These are phyloP conservation scores for Parmales sp. DNA, from an alignment of 108 stramenopile genomes.

Conservation along the genomic window DNA sequence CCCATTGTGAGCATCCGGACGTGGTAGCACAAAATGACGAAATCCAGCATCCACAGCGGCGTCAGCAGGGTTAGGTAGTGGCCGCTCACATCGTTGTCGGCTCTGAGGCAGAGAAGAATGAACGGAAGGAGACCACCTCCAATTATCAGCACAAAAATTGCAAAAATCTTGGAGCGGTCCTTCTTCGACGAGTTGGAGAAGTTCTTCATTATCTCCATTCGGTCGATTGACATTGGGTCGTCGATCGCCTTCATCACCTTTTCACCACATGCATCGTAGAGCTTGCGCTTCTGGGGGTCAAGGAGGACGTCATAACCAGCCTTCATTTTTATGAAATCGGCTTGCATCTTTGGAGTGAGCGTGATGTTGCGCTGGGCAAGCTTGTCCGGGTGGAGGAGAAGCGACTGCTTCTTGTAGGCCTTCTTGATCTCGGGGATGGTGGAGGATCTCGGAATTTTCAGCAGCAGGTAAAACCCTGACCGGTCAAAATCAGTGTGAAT, in stretches of 20 bases:
- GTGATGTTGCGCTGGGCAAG: conserved; percentile 72
- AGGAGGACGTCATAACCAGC: conserved; percentile 77
- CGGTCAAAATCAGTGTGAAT: no score
- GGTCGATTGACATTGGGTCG: conserved; percentile 71
- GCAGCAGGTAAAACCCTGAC: no score
- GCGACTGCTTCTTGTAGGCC: conserved; percentile 78
- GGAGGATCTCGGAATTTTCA: no score
- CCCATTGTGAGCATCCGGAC: conserved; percentile 64
- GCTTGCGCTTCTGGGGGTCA: conserved; percentile 69
- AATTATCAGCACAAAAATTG: conserved; percentile 62
- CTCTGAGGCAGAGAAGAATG: conserved; percentile 61
- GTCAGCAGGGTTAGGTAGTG: conserved; percentile 56
- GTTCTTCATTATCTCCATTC: conserved; percentile 74
- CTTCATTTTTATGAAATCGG: conserved; percentile 79
- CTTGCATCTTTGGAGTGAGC: conserved; percentile 62
- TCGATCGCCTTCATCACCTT: conserved; percentile 77
- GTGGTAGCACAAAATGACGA: conserved; percentile 60
- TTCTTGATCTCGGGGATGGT: conserved; percentile 74
- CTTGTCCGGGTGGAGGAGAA: conserved; percentile 95
- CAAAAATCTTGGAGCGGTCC: conserved; percentile 73
- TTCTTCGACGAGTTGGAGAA: conserved; percentile 57
- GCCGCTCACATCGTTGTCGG: conserved; percentile 63
- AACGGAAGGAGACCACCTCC: conserved; percentile 51
- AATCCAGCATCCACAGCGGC: conserved; percentile 74
- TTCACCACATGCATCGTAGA: conserved; percentile 81